phyloP scores from a whole-genome alignment of 331 rosid species.

The Quercus tomentella region DNA sequence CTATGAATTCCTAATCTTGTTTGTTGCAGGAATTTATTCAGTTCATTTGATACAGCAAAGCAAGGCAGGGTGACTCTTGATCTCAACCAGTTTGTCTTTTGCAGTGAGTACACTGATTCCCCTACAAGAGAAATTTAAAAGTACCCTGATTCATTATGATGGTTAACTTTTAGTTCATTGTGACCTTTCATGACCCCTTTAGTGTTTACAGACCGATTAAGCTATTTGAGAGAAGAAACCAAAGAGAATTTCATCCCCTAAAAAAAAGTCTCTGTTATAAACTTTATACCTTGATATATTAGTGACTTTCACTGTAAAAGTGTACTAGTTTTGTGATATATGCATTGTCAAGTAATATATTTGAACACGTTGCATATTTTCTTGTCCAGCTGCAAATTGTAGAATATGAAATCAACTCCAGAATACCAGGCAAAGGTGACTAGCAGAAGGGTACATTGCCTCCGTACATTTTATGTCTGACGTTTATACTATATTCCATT shows the following conservation, averaged over 20 bases:
- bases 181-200: neutral
- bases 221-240: neutral
- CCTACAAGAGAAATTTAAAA: neutral
- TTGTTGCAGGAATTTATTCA: slow-evolving; percentile 72
- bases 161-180: neutral
- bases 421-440: neutral
- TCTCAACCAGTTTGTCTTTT: slow-evolving; percentile 87
- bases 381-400: slow-evolving; percentile 73
- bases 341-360: neutral
- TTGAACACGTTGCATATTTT: slow-evolving; percentile 1
- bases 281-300: neutral
- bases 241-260: slow-evolving; percentile 8
- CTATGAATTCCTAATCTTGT: neutral
- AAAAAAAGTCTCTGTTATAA: neutral
- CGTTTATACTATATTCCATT: neutral
- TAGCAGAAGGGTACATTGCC: neutral
- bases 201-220: neutral
- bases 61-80: slow-evolving; percentile 91
- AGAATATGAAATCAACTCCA: slow-evolving; percentile 47
- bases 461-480: neutral
- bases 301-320: neutral
- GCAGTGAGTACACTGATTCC: slow-evolving; percentile 57
- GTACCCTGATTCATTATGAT: neutral
- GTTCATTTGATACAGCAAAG: slow-evolving; percentile 81
- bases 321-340: neutral